A percentile compares a stretch with the other conserved stretches of the same genome.
Conservation (phyloP, 768 basidiomycete species). For the button mushroom (Agaricus bisporus) region DNA sequence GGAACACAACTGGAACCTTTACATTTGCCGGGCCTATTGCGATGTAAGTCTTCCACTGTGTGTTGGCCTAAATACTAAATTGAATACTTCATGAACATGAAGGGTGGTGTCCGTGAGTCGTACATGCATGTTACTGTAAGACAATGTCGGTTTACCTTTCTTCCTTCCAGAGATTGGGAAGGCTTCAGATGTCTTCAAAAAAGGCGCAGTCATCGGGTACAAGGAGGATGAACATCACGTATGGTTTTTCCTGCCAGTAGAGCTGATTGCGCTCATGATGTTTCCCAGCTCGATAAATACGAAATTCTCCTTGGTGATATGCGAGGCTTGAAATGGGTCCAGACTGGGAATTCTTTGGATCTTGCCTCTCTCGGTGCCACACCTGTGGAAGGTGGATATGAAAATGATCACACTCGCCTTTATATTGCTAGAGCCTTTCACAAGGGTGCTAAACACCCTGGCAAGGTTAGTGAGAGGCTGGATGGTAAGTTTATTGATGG, state of each 20-base stretch:
- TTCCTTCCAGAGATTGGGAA: constrained; percentile 53
- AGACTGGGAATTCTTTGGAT: constrained; percentile 38
- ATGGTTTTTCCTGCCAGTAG: constrained; percentile 8
- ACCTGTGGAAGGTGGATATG: constrained; percentile 66
- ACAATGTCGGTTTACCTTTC: not conserved
- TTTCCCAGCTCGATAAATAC: constrained; percentile 47
- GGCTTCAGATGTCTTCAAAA: constrained; percentile 48
- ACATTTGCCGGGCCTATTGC: constrained; percentile 51
- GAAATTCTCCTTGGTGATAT: constrained; percentile 68
- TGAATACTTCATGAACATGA: not conserved
- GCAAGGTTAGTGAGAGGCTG: constrained; percentile 52
- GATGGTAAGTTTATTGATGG: constrained; percentile 31
- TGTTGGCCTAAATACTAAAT: not conserved
- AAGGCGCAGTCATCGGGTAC: constrained; percentile 63
- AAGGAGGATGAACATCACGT: constrained; percentile 55
- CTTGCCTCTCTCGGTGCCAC: constrained; percentile 32
- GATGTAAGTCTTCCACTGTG: constrained; percentile 35
- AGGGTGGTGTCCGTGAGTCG: constrained; percentile 51
- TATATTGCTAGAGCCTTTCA: constrained; percentile 57
- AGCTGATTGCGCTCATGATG: not conserved
- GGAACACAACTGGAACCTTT: constrained; percentile 46
- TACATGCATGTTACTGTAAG: constrained; percentile 10
- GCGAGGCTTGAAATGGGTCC: constrained; percentile 53
- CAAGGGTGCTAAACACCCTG: constrained; percentile 49
- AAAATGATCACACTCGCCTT: constrained; percentile 52